Evolutionary conservation across 2,329 filamentous ascomycete genomes (phyloP).

Genomic region (Alternaria sp.): DNA sequence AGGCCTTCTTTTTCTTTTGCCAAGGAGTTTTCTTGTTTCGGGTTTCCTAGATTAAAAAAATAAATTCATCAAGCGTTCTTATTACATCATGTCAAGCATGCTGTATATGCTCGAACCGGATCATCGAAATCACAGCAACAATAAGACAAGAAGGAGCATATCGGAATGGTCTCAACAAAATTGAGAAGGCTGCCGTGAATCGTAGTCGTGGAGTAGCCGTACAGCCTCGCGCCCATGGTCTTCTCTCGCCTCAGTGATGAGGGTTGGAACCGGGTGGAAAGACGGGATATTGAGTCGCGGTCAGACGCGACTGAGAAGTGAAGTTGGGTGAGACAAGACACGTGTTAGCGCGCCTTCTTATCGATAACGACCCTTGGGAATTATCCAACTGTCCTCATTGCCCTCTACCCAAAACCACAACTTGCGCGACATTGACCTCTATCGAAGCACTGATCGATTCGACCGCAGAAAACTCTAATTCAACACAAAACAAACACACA

Average conservation of each 20-base stretch:
- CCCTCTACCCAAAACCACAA: constrained; percentile 10
- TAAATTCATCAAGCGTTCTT: background rate
- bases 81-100: background rate
- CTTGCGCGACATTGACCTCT: constrained; percentile 5
- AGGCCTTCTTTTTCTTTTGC: background rate
- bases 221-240: no score
- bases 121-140: background rate
- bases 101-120: background rate
- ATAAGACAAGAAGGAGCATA: background rate
- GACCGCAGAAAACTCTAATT: background rate
- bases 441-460: background rate
- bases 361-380: constrained; percentile 27
- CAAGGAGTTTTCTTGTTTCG: background rate
- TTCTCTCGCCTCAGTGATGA: background rate
- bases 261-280: background rate
- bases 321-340: constrained; percentile 9
- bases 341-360: constrained; percentile 26
- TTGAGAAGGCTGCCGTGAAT: background rate
- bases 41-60: background rate
- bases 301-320: background rate
- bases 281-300: background rate
- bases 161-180: background rate
- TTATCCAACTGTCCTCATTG: constrained; percentile 38
- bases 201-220: background rate
- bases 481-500: background rate